Evolutionary conservation across 176 grass and related monocot genomes (phyloP).

Genomic region (Panicum miliaceum): DNA sequence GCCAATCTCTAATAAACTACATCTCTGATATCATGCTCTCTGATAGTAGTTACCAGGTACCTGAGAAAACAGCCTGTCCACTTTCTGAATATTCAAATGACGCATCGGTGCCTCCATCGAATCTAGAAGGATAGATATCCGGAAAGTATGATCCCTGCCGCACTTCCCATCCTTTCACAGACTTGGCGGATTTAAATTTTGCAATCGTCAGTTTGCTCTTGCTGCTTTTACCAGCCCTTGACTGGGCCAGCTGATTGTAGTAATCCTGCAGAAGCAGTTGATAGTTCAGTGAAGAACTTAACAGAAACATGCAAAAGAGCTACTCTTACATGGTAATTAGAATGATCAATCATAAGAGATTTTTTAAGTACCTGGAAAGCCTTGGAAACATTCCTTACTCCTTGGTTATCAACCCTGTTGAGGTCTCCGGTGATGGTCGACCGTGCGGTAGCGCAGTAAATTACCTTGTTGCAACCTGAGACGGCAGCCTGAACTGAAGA

Average conservation of each 20-base stretch:
- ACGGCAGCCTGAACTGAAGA: constrained; percentile 68
- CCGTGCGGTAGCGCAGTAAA: constrained; percentile 89
- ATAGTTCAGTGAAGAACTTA: not conserved
- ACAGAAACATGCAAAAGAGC: not conserved
- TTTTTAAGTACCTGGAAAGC: constrained; percentile 75
- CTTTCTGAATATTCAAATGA: constrained; percentile 80
- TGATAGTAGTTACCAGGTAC: constrained; percentile 36
- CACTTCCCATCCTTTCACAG: constrained; percentile 82
- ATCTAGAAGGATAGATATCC: constrained; percentile 62
- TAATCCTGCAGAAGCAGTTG: constrained; percentile 74
- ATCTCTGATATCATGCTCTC: not conserved
- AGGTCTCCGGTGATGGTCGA: constrained; percentile 90
- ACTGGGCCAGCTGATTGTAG: constrained; percentile 84
- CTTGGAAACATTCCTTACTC: constrained; percentile 82
- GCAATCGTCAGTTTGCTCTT: constrained; percentile 92
- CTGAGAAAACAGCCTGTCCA: constrained; percentile 75
- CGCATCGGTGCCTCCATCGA: constrained; percentile 79
- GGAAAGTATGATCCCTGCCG: constrained; percentile 77
- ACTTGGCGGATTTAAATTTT: constrained; percentile 83
- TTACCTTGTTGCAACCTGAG: constrained; percentile 91
- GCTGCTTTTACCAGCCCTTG: constrained; percentile 98
- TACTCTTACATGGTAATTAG: not conserved
- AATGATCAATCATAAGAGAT: constrained; percentile 22
- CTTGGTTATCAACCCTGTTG: constrained; percentile 92
- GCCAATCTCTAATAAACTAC: not conserved